phyloP scores from a whole-genome alignment of 768 basidiomycete species.

The Suillus fuscotomentosus region DNA sequence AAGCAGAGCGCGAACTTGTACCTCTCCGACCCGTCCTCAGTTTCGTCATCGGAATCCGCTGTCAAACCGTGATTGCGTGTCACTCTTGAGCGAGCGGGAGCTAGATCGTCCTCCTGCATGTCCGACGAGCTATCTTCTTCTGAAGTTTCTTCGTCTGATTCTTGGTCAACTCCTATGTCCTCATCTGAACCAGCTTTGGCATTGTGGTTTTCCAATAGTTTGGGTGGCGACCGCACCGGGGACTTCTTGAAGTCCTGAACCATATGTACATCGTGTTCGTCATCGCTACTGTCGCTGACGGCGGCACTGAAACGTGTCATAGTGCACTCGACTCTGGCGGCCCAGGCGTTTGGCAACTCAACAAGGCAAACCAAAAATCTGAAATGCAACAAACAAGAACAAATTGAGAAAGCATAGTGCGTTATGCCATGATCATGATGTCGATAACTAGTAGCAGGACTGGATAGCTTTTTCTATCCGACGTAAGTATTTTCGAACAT shows the following conservation, averaged over 20 bases:
- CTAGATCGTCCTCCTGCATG: constrained; percentile 52
- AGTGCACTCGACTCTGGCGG: constrained; percentile 10
- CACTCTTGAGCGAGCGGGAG: constrained; percentile 22
- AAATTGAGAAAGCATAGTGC: constrained; percentile 10
- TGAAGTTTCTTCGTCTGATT: constrained; percentile 37
- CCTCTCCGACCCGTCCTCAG: constrained; percentile 42
- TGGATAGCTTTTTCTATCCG: neutral
- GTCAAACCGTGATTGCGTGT: constrained; percentile 46
- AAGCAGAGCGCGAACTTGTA: constrained; percentile 34
- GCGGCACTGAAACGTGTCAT: constrained; percentile 75
- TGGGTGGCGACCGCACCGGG: constrained; percentile 16
- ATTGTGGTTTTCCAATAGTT: constrained; percentile 31
- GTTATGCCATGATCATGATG: neutral
- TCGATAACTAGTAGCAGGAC: neutral
- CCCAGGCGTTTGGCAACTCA: constrained; percentile 6
- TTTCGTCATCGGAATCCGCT: constrained; percentile 55
- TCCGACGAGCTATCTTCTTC: constrained; percentile 38
- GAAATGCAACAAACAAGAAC: constrained; percentile 29
- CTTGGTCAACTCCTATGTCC: constrained; percentile 31
- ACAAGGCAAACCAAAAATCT: constrained; percentile 21
- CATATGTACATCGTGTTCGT: constrained; percentile 40
- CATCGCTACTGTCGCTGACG: constrained; percentile 54
- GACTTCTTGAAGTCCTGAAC: constrained; percentile 23
- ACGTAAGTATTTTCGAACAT: neutral
- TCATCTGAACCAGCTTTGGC: constrained; percentile 26